phyloP scores from a whole-genome alignment of 106 monocot genomes.

The Narthecium ossifragum region DNA sequence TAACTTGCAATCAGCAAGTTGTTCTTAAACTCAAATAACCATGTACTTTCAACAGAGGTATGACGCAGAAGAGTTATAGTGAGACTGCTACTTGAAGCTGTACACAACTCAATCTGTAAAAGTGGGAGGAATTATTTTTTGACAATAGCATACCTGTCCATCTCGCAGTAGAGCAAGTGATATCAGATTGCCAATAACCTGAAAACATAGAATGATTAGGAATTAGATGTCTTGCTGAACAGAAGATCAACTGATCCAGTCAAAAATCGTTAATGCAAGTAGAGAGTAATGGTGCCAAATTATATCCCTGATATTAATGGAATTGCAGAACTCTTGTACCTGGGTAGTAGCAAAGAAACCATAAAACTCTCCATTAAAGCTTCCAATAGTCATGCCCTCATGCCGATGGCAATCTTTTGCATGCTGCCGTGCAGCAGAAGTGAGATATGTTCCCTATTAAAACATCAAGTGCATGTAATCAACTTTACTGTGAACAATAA shows the following conservation, averaged over 20 bases:
- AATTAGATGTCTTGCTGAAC: not conserved
- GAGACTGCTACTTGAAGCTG: no score
- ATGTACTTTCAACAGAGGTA: no score
- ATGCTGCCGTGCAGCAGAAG: slow-evolving; percentile 69
- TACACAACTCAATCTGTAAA: no score
- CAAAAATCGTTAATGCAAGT: no score
- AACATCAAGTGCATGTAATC: not conserved
- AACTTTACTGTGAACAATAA: not conserved
- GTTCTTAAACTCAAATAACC: no score
- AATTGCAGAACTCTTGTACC: slow-evolving; percentile 19
- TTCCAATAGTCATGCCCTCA: slow-evolving; percentile 77
- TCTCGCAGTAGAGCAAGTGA: slow-evolving; percentile 63
- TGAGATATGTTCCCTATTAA: slow-evolving; percentile 80
- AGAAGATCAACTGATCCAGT: no score
- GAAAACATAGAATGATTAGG: slow-evolving; percentile 9
- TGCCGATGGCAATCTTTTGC: slow-evolving; percentile 67
- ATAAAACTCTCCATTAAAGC: slow-evolving; percentile 98
- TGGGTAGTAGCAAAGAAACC: slow-evolving; percentile 80
- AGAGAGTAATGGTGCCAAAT: no score
- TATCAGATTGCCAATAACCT: slow-evolving; percentile 89
- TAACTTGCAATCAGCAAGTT: no score
- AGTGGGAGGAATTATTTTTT: no score
- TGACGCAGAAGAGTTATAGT: no score
- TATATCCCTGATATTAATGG: no score
- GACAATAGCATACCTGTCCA: slow-evolving; percentile 60